Percentiles rank a stretch among this genome's conserved stretches.
Conservation (phyloP, 257 asterid genomes). For the Solanum chilense region DNA sequence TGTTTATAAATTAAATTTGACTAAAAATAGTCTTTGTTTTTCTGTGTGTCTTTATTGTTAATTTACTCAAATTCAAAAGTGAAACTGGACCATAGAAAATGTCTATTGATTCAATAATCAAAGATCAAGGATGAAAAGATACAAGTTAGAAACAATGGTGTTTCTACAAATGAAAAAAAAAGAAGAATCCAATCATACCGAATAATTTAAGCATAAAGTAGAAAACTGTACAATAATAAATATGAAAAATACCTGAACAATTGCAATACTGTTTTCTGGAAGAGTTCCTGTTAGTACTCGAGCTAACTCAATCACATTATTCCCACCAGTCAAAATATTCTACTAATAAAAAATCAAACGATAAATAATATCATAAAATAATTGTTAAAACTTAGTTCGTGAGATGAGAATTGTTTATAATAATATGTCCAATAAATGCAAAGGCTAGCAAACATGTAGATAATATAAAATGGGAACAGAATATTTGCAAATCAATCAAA, state of each 20-base stretch:
- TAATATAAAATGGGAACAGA: not conserved
- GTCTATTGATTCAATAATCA: not conserved
- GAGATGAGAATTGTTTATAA: not conserved
- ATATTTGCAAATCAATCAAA: not conserved
- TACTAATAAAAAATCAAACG: conserved; percentile 20
- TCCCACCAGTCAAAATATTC: conserved; percentile 45
- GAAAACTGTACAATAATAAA: not conserved
- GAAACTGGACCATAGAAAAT: not conserved
- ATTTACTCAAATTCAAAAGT: not conserved
- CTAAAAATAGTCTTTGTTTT: not conserved
- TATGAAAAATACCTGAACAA: conserved; percentile 39
- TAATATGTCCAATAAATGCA: not conserved
- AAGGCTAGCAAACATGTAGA: not conserved
- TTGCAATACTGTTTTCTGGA: conserved; percentile 40
- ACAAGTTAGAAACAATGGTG: not conserved
- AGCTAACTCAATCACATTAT: conserved; percentile 32
- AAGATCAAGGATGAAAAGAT: not conserved
- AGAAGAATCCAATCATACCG: not conserved
- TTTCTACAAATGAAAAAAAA: not conserved
- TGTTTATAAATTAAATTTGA: not conserved
- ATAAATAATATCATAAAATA: not conserved
- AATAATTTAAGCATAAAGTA: not conserved
- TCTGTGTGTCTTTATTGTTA: not conserved
- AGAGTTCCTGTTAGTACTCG: conserved; percentile 38
- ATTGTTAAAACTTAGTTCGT: not conserved